phyloP scores from a whole-genome alignment of 2,329 filamentous ascomycete genomes.

The Rutstroemia sp. region DNA sequence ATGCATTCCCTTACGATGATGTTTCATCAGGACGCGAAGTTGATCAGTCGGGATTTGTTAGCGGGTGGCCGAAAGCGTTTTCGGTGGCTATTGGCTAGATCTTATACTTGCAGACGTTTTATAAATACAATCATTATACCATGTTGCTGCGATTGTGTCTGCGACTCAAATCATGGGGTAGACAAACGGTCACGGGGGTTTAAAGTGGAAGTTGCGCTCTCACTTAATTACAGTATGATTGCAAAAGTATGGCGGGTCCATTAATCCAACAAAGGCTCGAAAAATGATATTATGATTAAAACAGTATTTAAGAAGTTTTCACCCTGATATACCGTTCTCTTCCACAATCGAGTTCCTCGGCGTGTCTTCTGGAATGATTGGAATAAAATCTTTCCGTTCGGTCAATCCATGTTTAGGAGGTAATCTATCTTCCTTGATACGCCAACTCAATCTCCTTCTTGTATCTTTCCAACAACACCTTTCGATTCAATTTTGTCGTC shows the following conservation, averaged over 20 bases:
- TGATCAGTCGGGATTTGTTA: conserved; percentile 52
- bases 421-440: not conserved
- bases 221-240: too few relatives aligned
- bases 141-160: too few relatives aligned
- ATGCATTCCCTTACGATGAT: conserved; percentile 63
- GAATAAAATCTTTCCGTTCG: too few relatives aligned
- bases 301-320: too few relatives aligned
- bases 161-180: not conserved
- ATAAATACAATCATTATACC: not conserved
- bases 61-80: conserved; percentile 7
- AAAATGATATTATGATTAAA: too few relatives aligned
- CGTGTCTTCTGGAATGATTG: too few relatives aligned
- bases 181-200: not conserved
- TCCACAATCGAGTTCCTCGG: too few relatives aligned
- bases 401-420: too few relatives aligned
- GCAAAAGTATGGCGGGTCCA: too few relatives aligned
- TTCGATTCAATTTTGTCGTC: conserved; percentile 5
- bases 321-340: too few relatives aligned
- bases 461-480: conserved; percentile 5
- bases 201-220: too few relatives aligned
- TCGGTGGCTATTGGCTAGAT: conserved; percentile 5
- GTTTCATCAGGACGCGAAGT: conserved; percentile 47
- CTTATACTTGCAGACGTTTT: not conserved
- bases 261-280: too few relatives aligned
- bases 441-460: not conserved